These are phyloP conservation scores for Lophiostoma macrostomum DNA, from an alignment of 495 filamentous ascomycete species.

Conservation along the genomic window DNA sequence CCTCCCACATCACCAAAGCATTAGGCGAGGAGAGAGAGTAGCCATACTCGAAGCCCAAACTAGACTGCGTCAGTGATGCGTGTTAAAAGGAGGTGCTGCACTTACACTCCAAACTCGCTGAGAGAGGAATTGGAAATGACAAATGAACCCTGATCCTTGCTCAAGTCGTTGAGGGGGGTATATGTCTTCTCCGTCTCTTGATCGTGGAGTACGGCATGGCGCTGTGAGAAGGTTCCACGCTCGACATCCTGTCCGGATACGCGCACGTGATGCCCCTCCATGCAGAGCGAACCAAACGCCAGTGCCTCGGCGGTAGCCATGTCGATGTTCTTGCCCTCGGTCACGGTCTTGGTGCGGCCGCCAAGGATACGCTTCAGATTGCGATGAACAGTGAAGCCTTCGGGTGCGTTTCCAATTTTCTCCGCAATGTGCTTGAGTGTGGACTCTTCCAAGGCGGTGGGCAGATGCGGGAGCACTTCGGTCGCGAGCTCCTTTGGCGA, in stretches of 20 bases:
- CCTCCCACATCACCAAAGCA: slow-evolving; percentile 98
- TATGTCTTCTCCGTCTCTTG: slow-evolving; percentile 90
- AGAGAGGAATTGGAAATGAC: slow-evolving; percentile 96
- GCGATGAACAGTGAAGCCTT: slow-evolving; percentile 82
- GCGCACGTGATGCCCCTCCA: slow-evolving; percentile 92
- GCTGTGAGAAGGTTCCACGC: slow-evolving; percentile 98
- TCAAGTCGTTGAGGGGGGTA: slow-evolving; percentile 86
- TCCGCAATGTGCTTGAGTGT: slow-evolving; percentile 75
- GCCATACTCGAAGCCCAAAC: slow-evolving; percentile 95
- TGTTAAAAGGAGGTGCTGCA: slow-evolving; percentile 13
- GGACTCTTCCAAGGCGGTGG: slow-evolving; percentile 71
- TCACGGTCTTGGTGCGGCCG: slow-evolving; percentile 85
- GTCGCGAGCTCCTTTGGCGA: slow-evolving; percentile 95
- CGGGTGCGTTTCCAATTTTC: slow-evolving; percentile 69
- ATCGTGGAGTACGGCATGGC: slow-evolving; percentile 95
- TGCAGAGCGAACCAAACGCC: slow-evolving; percentile 86
- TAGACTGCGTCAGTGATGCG: slow-evolving; percentile 29
- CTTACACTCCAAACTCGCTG: slow-evolving; percentile 84
- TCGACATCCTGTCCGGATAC: slow-evolving; percentile 98
- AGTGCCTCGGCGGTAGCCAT: slow-evolving; percentile 97
- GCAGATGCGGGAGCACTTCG: slow-evolving; percentile 88
- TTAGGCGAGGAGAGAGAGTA: slow-evolving; percentile 96
- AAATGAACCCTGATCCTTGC: slow-evolving; percentile 85
- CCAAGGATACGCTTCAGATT: slow-evolving; percentile 96
- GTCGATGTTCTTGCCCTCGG: slow-evolving; percentile 92